Percentiles rank a stretch among this genome's conserved stretches.
phyloP scores from a whole-genome alignment of 345 rosid species.

The Acer yangbiense region DNA sequence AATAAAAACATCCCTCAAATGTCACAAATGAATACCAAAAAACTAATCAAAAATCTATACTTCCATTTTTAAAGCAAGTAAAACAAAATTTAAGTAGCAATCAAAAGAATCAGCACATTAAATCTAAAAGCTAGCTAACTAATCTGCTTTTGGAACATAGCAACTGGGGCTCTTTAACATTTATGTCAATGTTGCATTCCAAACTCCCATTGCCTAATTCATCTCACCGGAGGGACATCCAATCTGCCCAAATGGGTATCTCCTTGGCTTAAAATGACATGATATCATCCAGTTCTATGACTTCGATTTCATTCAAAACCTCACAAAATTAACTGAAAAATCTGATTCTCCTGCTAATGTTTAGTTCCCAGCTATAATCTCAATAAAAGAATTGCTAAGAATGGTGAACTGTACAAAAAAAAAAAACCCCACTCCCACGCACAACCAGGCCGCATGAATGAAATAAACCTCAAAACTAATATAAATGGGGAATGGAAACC shows the following conservation, averaged over 20 bases:
- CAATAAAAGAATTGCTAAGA: slow-evolving; percentile 15
- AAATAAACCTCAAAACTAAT: slow-evolving; percentile 19
- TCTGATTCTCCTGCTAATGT: slow-evolving; percentile 17
- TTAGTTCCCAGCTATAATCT: slow-evolving; percentile 7
- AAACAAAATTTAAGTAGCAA: not conserved
- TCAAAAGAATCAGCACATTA: slow-evolving; percentile 7
- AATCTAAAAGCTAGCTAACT: not conserved
- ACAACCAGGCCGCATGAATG: slow-evolving; percentile 17
- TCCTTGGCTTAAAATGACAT: not conserved
- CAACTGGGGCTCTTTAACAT: not conserved
- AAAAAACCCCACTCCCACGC: slow-evolving; percentile 19
- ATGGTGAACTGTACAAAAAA: slow-evolving; percentile 34
- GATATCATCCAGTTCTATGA: slow-evolving; percentile 10
- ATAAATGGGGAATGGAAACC: not conserved
- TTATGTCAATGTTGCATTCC: not conserved
- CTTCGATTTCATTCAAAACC: slow-evolving; percentile 1
- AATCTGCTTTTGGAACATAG: no score
- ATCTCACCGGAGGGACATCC: not conserved
- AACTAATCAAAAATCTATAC: not conserved
- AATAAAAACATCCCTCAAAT: no score
- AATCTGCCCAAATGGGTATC: not conserved
- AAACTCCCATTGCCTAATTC: not conserved
- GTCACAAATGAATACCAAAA: not conserved
- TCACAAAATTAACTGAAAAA: not conserved
- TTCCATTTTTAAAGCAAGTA: slow-evolving; percentile 4